Conservation (phyloP, 2,329 filamentous ascomycete genomes). For the Aspergillus neotritici region DNA sequence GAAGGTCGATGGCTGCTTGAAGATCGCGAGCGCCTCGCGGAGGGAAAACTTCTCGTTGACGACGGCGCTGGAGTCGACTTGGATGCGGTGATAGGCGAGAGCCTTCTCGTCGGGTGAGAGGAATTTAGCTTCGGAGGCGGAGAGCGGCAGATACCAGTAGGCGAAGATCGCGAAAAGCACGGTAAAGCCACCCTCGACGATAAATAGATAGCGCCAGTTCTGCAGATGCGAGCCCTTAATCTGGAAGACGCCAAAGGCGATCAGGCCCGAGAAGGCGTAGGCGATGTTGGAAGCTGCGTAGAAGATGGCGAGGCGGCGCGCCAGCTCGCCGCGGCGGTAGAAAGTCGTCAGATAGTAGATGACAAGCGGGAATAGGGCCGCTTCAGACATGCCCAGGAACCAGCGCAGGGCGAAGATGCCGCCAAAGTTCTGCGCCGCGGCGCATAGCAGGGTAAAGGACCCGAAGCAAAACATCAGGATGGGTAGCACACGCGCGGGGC, state of each 20-base stretch:
- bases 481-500: conserved; percentile 59
- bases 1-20: conserved; percentile 51
- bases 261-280: conserved; percentile 57
- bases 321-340: conserved; percentile 66
- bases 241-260: conserved; percentile 58
- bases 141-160: conserved; percentile 63
- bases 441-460: conserved; percentile 56
- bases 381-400: conserved; percentile 65
- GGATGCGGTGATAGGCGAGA: conserved; percentile 67
- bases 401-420: conserved; percentile 63
- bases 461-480: conserved; percentile 66
- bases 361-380: conserved; percentile 64
- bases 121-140: conserved; percentile 60
- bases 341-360: conserved; percentile 62
- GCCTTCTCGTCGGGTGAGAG: conserved; percentile 60
- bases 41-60: conserved; percentile 54
- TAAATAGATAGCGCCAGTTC: conserved; percentile 49
- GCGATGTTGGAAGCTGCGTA: conserved; percentile 73
- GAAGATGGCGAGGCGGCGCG: conserved; percentile 64
- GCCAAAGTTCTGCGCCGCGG: conserved; percentile 54
- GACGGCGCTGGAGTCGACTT: conserved; percentile 64
- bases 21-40: conserved; percentile 48
- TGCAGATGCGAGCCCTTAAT: conserved; percentile 46
- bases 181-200: conserved; percentile 56
- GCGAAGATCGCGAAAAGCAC: conserved; percentile 59